Evolutionary conservation across 148 eudicot genomes (phyloP), one percentile per base, ranked within the genome.

Genomic region (Oxyria digyna): DNA sequence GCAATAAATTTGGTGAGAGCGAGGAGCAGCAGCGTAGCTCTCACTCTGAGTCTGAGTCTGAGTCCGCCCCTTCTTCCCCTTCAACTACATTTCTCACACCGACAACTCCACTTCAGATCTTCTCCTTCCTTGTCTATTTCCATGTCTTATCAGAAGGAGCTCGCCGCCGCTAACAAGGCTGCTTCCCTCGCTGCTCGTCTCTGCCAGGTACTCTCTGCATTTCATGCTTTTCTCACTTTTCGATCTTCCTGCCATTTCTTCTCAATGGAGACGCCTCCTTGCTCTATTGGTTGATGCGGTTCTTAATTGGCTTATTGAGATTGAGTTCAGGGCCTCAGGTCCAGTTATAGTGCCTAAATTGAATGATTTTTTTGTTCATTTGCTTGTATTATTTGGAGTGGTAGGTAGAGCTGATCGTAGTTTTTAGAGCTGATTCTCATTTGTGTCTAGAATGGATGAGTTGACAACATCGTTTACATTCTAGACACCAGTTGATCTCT

Each of bases 101-200:
- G 26, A 23, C 43, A 33, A n/a, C 42, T 64, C 12, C 3, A 9
- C 45, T 37, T 38, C 69, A 66, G 23, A 18, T 7, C 69, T 20
- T 38, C 69, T 46, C 27, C 14, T 63, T 13, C 21, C 4, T 32
- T 41, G 8, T 17, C 67, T 31, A 45, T 59, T 62, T 29, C 83
- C 67, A 81, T 82, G 87, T 78, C 86, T 54, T 81, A 83, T 67
- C 73, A 84, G 0, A 75, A 75, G 70, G 87, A 91, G 67, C 85
- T 89, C 31, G 80, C 77, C 65, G 91, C 97, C 55, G 93, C 97
- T 57, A 85, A 80, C 79, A 89, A 87, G 80, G 97, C 96, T 35
- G 88, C 90, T 27, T 85, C 86, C 62, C 91, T 91, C 55, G 97
- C 97, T 70, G 84, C 97, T 75, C 82, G 82, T 42, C 84, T 91